Conservation (phyloP, 768 basidiomycete genomes). For the Lactarius tabidus region DNA sequence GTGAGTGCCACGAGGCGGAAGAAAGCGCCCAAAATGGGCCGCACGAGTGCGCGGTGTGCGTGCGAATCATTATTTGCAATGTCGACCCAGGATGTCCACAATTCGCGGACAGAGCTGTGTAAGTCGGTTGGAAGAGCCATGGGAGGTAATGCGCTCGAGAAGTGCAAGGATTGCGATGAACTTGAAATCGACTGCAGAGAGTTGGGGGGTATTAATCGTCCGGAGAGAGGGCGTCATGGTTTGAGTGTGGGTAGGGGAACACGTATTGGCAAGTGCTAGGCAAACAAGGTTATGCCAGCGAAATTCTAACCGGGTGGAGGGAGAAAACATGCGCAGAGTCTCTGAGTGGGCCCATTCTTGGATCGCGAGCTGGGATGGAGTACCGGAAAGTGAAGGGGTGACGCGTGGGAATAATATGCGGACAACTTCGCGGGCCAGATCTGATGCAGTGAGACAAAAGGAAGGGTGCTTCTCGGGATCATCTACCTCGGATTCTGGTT, state of each 20-base stretch:
- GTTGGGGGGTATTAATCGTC: neutral
- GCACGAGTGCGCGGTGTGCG: slow-evolving; percentile 26
- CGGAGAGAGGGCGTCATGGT: slow-evolving; percentile 7
- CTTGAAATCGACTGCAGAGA: slow-evolving; percentile 18
- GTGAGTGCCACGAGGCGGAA: slow-evolving; percentile 42
- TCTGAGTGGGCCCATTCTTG: slow-evolving; percentile 21
- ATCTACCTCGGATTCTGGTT: slow-evolving; percentile 2
- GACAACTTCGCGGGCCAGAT: slow-evolving; percentile 17
- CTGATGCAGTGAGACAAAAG: slow-evolving; percentile 23
- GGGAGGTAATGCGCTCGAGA: slow-evolving; percentile 27
- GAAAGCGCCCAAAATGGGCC: slow-evolving; percentile 41
- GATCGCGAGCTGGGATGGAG: slow-evolving; percentile 19
- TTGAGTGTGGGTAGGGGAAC: neutral
- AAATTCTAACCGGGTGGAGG: slow-evolving; percentile 5
- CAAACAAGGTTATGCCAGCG: slow-evolving; percentile 25
- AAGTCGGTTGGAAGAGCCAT: slow-evolving; percentile 5
- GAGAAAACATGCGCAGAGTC: slow-evolving; percentile 18
- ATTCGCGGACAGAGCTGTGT: too few relatives aligned
- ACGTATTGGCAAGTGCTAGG: slow-evolving; percentile 22
- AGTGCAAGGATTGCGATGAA: slow-evolving; percentile 15
- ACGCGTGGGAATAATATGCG: slow-evolving; percentile 22
- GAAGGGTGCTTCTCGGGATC: slow-evolving; percentile 11
- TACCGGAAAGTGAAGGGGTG: slow-evolving; percentile 4
- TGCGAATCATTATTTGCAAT: slow-evolving; percentile 15
- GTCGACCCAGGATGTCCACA: slow-evolving; percentile 44